A percentile compares a stretch with the other conserved stretches of the same genome.
Conservation (phyloP, 225 moss, liverwort and hornwort species). For the Takakia lepidozioides region DNA sequence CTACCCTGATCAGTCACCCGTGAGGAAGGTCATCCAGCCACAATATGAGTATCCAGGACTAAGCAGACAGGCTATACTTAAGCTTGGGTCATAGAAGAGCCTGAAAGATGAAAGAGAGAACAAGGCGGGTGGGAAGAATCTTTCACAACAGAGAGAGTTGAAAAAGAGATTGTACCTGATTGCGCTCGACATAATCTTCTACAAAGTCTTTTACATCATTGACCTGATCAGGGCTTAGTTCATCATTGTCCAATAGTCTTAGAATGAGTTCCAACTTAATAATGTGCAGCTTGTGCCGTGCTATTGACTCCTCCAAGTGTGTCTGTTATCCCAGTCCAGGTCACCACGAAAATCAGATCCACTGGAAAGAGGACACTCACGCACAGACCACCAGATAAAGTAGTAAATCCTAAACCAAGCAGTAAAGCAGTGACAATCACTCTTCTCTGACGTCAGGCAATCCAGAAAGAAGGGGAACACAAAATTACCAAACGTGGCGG, state of each 20-base stretch:
- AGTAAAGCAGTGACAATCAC: not conserved
- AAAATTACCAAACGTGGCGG: constrained; percentile 81
- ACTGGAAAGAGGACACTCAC: not conserved
- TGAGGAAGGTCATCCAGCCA: too few species aligned
- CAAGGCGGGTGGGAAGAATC: too few species aligned
- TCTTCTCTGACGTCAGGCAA: too few species aligned
- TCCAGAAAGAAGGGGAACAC: too few species aligned
- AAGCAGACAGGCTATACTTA: too few species aligned
- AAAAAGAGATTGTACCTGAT: constrained; percentile 49
- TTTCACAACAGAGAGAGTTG: not conserved
- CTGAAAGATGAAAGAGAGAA: too few species aligned
- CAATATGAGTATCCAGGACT: too few species aligned
- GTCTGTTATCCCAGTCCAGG: constrained; percentile 25
- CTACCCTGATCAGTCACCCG: too few species aligned
- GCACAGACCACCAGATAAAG: not conserved
- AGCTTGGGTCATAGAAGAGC: too few species aligned
- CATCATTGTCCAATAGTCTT: constrained; percentile 93
- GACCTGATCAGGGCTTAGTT: constrained; percentile 88
- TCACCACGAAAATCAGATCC: too few species aligned
- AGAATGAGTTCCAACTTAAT: constrained; percentile 78
- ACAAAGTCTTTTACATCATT: constrained; percentile 78
- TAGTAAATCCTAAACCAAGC: not conserved
- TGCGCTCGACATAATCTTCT: constrained; percentile 97
- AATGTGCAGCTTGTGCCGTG: constrained; percentile 80
- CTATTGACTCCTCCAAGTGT: constrained; percentile 87